These are phyloP conservation scores for Aspergillus neotritici DNA, from an alignment of 2,329 filamentous ascomycete species.

Conservation along the genomic window DNA sequence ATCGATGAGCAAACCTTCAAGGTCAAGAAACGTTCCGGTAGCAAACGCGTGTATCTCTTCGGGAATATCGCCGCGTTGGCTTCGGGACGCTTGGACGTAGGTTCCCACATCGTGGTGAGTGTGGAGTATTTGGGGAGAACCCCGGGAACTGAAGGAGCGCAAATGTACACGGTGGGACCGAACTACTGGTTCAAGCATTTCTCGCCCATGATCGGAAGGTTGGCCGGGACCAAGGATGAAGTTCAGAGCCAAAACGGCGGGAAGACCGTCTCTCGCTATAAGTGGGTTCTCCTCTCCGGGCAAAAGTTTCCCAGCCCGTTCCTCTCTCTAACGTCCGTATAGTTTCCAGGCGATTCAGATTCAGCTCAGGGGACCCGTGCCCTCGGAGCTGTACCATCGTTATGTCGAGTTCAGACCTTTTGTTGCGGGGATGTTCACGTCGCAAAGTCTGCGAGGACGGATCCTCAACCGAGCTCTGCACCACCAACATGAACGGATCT, in stretches of 20 bases:
- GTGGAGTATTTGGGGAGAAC: slow-evolving; percentile 73
- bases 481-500: slow-evolving; percentile 82
- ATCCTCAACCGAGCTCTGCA: slow-evolving; percentile 80
- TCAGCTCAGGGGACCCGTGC: slow-evolving; percentile 78
- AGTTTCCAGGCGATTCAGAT: slow-evolving; percentile 93
- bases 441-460: slow-evolving; percentile 68
- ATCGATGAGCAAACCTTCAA: slow-evolving; percentile 60
- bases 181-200: slow-evolving; percentile 74
- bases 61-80: slow-evolving; percentile 63
- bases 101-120: slow-evolving; percentile 65
- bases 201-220: slow-evolving; percentile 78
- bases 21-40: slow-evolving; percentile 73
- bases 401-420: slow-evolving; percentile 91
- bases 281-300: slow-evolving; percentile 50
- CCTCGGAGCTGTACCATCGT: slow-evolving; percentile 75
- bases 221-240: slow-evolving; percentile 66
- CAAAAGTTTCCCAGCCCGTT: not conserved
- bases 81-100: slow-evolving; percentile 58
- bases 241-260: slow-evolving; percentile 52
- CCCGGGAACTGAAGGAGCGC: slow-evolving; percentile 56
- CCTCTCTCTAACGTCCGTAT: slow-evolving; percentile 3
- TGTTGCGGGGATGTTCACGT: slow-evolving; percentile 81
- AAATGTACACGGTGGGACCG: slow-evolving; percentile 76
- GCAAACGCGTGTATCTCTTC: slow-evolving; percentile 77
- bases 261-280: slow-evolving; percentile 63